Evolutionary conservation across 148 eudicot species (phyloP).

Genomic region (Chenopodium formosanum): DNA sequence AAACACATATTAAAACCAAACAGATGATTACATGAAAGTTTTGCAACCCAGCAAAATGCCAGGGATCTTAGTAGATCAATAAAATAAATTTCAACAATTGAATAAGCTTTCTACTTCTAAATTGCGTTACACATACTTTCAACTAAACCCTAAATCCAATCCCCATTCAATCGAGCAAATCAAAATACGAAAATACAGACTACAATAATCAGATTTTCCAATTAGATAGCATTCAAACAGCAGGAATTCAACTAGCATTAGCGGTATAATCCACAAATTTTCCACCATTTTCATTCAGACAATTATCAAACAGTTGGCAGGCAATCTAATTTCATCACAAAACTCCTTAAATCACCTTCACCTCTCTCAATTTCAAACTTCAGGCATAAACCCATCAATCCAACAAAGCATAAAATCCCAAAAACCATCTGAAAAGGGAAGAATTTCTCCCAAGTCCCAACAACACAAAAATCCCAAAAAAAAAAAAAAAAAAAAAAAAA

Average conservation of each 20-base stretch:
- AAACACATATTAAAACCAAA: not conserved
- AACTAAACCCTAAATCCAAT: not conserved
- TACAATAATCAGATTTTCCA: not conserved
- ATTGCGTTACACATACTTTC: not conserved
- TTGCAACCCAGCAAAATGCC: not conserved
- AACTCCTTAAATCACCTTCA: not conserved
- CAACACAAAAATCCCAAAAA: not conserved
- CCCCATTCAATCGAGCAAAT: not conserved
- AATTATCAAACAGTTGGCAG: slow-evolving; percentile 42
- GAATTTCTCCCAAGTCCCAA: not conserved
- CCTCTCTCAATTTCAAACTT: not conserved
- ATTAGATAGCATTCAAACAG: not conserved
- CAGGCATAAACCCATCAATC: not conserved
- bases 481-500: not conserved
- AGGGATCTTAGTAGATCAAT: not conserved
- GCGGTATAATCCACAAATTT: not conserved
- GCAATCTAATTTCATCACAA: slow-evolving; percentile 13
- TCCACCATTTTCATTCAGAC: slow-evolving; percentile 2
- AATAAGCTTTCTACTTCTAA: not conserved
- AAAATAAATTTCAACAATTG: not conserved
- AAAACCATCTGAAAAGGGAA: not conserved
- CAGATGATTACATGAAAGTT: not conserved
- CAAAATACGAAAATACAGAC: not conserved
- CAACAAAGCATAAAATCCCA: not conserved
- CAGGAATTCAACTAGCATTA: too few species aligned